A percentile compares a stretch with the other conserved stretches of the same genome.
These are phyloP conservation scores for Trametes cingulata DNA, from an alignment of 768 basidiomycete genomes.

Conservation along the genomic window DNA sequence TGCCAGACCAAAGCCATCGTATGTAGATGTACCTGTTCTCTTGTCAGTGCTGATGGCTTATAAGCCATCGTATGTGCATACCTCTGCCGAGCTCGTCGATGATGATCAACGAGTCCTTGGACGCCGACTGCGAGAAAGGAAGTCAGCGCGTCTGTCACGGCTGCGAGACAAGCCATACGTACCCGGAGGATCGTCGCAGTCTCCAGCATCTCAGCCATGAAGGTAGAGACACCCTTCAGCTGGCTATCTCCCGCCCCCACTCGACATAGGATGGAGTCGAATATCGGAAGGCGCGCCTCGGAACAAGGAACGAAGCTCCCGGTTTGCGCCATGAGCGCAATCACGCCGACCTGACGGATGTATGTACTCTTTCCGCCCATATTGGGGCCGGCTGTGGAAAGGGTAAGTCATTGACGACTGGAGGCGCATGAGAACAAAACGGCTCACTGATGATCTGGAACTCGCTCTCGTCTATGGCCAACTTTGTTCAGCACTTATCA, in stretches of 20 bases:
- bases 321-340: slow-evolving; percentile 92
- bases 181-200: slow-evolving; percentile 93
- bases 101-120: slow-evolving; percentile 90
- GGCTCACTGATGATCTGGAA: slow-evolving; percentile 90
- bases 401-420: neutral
- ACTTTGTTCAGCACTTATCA: neutral
- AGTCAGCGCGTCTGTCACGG: neutral
- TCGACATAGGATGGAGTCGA: slow-evolving; percentile 92
- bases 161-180: slow-evolving; percentile 24
- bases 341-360: slow-evolving; percentile 94
- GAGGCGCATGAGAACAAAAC: neutral
- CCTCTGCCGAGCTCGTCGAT: slow-evolving; percentile 97
- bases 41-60: neutral
- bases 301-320: slow-evolving; percentile 95
- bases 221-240: slow-evolving; percentile 95
- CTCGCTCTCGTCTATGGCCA: slow-evolving; percentile 68
- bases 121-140: slow-evolving; percentile 66
- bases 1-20: slow-evolving; percentile 96
- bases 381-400: slow-evolving; percentile 81
- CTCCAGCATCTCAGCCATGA: slow-evolving; percentile 99
- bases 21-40: slow-evolving; percentile 84
- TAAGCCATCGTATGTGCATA: slow-evolving; percentile 32
- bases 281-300: slow-evolving; percentile 84
- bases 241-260: slow-evolving; percentile 99
- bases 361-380: slow-evolving; percentile 99